These are phyloP conservation scores for Diaporthe citrichinensis DNA, from an alignment of 2,329 filamentous ascomycete species.

Conservation along the genomic window DNA sequence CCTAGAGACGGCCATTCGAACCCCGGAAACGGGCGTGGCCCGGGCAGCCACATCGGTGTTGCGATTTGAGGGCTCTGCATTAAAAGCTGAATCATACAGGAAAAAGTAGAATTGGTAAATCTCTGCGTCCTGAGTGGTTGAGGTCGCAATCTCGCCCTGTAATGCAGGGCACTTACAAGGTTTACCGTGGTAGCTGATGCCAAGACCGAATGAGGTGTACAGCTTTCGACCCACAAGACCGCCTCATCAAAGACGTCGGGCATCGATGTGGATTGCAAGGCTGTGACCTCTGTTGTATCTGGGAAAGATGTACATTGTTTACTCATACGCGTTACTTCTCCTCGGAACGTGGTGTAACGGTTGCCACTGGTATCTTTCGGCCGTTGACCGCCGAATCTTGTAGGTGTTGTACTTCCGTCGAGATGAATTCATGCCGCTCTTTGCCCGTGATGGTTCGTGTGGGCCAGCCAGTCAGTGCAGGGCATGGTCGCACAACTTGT, in stretches of 20 bases:
- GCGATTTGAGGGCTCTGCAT: background rate
- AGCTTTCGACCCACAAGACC: constrained; percentile 28
- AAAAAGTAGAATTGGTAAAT: background rate
- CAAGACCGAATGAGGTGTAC: constrained; percentile 21
- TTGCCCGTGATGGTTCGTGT: background rate
- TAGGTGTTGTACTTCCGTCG: background rate
- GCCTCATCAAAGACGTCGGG: constrained; percentile 32
- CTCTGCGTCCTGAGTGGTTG: background rate
- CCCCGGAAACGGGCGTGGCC: no score
- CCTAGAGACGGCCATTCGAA: no score
- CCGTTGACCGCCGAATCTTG: constrained; percentile 15
- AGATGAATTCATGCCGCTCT: constrained; percentile 21
- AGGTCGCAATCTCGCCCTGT: background rate
- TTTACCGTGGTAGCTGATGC: constrained; percentile 22
- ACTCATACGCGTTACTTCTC: background rate
- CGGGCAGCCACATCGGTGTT: no score
- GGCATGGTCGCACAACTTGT: constrained; percentile 1
- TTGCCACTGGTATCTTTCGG: background rate
- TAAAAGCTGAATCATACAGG: constrained; percentile 7
- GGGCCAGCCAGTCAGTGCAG: constrained; percentile 1
- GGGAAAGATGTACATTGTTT: background rate
- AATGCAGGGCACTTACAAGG: constrained; percentile 6
- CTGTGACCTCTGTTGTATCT: background rate
- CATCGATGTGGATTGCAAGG: constrained; percentile 28
- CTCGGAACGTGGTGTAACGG: background rate